These are phyloP conservation scores for Diaporthe longicolla DNA, from an alignment of 2,329 filamentous ascomycete species.

Conservation along the genomic window DNA sequence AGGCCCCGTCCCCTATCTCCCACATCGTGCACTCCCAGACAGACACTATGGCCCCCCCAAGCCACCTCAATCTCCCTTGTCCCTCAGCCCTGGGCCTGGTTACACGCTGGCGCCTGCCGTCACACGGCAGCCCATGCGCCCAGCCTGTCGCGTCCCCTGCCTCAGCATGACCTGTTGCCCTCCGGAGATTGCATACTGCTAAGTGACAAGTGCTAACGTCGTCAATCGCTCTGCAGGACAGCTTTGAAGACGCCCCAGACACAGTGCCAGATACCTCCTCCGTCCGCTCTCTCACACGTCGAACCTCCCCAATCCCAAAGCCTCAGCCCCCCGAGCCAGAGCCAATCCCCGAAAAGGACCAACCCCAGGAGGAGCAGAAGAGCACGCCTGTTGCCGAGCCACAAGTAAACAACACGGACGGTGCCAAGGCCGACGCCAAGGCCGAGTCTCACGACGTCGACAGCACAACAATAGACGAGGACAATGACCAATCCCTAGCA, in stretches of 20 bases:
- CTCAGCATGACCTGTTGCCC: not conserved
- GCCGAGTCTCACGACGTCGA: constrained; percentile 48
- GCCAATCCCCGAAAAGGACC: constrained; percentile 44
- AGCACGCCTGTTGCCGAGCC: constrained; percentile 20
- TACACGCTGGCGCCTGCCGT: constrained; percentile 40
- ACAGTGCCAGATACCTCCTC: constrained; percentile 73
- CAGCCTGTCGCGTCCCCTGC: constrained; percentile 24
- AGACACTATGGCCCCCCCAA: not conserved
- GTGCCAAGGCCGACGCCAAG: constrained; percentile 52
- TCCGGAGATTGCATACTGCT: constrained; percentile 36
- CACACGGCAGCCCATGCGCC: constrained; percentile 36
- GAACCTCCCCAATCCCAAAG: constrained; percentile 57
- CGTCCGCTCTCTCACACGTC: constrained; percentile 74
- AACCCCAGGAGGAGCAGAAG: constrained; percentile 43
- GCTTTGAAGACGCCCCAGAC: constrained; percentile 87
- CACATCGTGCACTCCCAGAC: not conserved
- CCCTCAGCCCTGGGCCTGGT: constrained; percentile 14
- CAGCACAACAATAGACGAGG: constrained; percentile 41
- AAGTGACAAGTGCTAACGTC: constrained; percentile 38
- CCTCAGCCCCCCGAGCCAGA: constrained; percentile 47
- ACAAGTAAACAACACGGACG: constrained; percentile 50
- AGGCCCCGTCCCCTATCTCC: constrained; percentile 18
- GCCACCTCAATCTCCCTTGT: constrained; percentile 29
- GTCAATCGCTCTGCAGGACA: constrained; percentile 66
- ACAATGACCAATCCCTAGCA: constrained; percentile 36